Conservation (phyloP, 139 green algal genomes). For the Chlamydomonas incerta region DNA sequence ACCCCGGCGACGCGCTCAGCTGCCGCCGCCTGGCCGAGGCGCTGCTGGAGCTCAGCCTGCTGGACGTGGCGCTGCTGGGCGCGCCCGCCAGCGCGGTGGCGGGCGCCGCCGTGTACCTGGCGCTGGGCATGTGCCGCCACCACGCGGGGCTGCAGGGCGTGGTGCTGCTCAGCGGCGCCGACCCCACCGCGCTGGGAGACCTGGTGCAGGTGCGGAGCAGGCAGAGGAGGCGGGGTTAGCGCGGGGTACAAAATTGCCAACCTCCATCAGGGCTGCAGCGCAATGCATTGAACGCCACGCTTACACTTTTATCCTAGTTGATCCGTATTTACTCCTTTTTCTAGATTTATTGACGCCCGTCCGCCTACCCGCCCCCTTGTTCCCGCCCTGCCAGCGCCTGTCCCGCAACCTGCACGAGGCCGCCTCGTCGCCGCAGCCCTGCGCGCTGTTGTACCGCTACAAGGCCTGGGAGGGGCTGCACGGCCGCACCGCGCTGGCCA, state of each 20-base stretch:
- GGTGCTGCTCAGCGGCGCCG: neutral
- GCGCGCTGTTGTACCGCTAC: slow-evolving; percentile 7
- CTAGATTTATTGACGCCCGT: neutral
- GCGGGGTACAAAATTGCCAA: no score
- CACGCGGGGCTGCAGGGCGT: neutral
- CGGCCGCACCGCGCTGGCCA: neutral
- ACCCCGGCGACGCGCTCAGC: neutral
- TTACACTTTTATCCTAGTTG: no score
- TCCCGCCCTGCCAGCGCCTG: neutral
- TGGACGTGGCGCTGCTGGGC: neutral
- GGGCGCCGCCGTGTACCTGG: slow-evolving; percentile 2
- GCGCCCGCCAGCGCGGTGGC: neutral
- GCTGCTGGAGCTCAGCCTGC: slow-evolving; percentile 34
- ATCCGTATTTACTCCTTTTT: neutral
- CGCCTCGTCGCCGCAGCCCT: neutral
- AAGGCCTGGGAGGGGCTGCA: slow-evolving; percentile 5
- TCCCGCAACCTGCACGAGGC: neutral
- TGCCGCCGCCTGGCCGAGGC: slow-evolving; percentile 22
- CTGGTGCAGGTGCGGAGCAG: slow-evolving; percentile 24
- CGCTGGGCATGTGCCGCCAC: slow-evolving; percentile 13
- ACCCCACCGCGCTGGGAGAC: neutral
- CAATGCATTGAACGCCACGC: no score
- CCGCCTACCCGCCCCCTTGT: neutral
- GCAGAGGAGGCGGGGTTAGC: no score
- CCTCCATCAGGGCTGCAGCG: no score